These are phyloP conservation scores for Globisporangium yorkense DNA, from an alignment of 352 stramenopile species.

Conservation along the genomic window DNA sequence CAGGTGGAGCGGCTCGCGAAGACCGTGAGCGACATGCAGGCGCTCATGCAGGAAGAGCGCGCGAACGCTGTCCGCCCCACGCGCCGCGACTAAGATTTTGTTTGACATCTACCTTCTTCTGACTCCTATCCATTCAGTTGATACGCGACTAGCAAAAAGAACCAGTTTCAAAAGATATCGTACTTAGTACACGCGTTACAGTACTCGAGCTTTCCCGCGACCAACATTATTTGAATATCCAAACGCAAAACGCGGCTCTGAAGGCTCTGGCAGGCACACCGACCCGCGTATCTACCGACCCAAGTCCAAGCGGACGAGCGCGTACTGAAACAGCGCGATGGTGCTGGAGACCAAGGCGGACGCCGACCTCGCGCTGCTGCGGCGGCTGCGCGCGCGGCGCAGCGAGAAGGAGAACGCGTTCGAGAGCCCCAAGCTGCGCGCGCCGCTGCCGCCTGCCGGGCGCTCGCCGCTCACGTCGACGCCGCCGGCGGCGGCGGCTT, in stretches of 20 bases:
- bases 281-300: no score
- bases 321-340: neutral
- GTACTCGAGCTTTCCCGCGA: neutral
- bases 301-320: neutral
- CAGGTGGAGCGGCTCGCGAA: slow-evolving; percentile 40
- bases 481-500: neutral
- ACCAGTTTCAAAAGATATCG: neutral
- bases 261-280: no score
- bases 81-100: neutral
- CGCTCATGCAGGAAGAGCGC: slow-evolving; percentile 14
- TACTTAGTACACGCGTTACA: neutral
- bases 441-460: neutral
- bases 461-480: neutral
- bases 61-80: slow-evolving; percentile 6
- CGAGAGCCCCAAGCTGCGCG: slow-evolving; percentile 14
- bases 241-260: slow-evolving; percentile 2
- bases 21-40: slow-evolving; percentile 27
- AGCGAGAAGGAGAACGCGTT: slow-evolving; percentile 18
- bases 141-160: neutral
- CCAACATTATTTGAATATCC: slow-evolving; percentile 15
- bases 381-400: slow-evolving; percentile 12
- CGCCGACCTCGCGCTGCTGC: slow-evolving; percentile 12
- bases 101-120: neutral
- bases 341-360: slow-evolving; percentile 12
- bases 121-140: no score